A percentile compares a stretch with the other conserved stretches of the same genome.
Evolutionary conservation across 2,329 filamentous ascomycete species (phyloP).

Genomic region (Westerdykella sp.): DNA sequence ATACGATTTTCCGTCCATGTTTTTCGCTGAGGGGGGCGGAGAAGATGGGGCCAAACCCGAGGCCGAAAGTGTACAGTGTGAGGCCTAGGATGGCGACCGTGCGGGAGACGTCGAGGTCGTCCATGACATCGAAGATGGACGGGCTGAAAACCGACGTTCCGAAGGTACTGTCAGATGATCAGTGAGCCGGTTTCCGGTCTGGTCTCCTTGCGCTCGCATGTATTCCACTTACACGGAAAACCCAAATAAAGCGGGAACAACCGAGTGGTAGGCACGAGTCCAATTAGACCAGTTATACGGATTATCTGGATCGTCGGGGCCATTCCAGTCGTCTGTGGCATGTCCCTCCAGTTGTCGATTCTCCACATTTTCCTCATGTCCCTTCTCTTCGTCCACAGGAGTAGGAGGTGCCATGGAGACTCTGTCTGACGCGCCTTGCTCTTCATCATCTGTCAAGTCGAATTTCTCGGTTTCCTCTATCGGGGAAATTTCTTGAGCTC

Average conservation of each 20-base stretch:
- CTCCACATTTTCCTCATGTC: neutral
- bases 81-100: slow-evolving; percentile 55
- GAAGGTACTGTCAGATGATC: slow-evolving; percentile 41
- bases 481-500: no score
- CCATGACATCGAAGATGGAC: slow-evolving; percentile 42
- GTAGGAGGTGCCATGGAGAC: no score
- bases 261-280: slow-evolving; percentile 28
- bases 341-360: neutral
- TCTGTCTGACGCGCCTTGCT: no score
- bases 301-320: slow-evolving; percentile 32
- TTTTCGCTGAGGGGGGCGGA: slow-evolving; percentile 56
- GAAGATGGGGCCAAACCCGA: slow-evolving; percentile 55
- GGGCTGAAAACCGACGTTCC: slow-evolving; percentile 52
- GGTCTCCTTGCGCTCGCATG: neutral
- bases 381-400: no score
- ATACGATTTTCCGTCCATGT: slow-evolving; percentile 51
- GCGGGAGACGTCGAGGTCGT: slow-evolving; percentile 49
- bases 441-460: no score
- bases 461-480: no score
- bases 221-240: slow-evolving; percentile 32
- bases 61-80: slow-evolving; percentile 55
- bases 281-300: slow-evolving; percentile 36
- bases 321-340: slow-evolving; percentile 23
- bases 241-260: slow-evolving; percentile 30
- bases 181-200: neutral